These are phyloP conservation scores for Chaetothyriales sp. DNA, from an alignment of 2,329 filamentous ascomycete genomes.

Conservation along the genomic window DNA sequence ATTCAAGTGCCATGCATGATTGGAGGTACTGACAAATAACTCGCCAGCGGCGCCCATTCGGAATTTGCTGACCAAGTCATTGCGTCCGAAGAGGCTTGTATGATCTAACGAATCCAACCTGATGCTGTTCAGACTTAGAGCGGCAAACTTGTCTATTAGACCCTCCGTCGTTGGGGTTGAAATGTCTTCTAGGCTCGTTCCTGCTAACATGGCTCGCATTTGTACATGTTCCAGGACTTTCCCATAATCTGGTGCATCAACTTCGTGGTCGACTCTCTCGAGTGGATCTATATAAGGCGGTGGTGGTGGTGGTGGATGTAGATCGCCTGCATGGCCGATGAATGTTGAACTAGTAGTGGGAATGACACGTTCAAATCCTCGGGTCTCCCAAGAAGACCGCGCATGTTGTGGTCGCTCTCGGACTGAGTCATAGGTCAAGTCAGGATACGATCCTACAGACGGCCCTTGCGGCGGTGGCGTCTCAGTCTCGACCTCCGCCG, in stretches of 20 bases:
- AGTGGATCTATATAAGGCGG: conserved; percentile 4
- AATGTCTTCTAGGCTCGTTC: background rate
- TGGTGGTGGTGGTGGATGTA: background rate
- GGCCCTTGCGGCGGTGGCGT: too few species aligned
- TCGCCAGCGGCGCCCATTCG: conserved; percentile 10
- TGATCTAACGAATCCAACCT: background rate
- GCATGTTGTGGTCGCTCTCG: too few species aligned
- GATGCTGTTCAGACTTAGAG: conserved; percentile 1
- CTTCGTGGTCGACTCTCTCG: conserved; percentile 2
- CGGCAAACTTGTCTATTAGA: conserved; percentile 1
- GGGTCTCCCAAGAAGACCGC: too few species aligned
- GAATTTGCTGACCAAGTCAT: conserved; percentile 4
- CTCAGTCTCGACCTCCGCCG: background rate
- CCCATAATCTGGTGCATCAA: conserved; percentile 7
- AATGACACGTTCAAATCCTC: too few species aligned
- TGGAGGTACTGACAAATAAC: conserved; percentile 5
- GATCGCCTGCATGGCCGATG: conserved; percentile 2
- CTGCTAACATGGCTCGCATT: conserved; percentile 3
- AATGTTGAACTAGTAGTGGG: background rate
- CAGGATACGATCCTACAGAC: too few species aligned
- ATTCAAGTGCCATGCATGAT: too few species aligned
- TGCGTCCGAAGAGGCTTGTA: conserved; percentile 4
- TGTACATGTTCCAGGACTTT: conserved; percentile 9
- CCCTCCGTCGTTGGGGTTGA: conserved; percentile 1
- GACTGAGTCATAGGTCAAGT: too few species aligned